Percentiles rank a stretch among this genome's conserved stretches.
These are phyloP conservation scores for Quercus bicolor DNA, from an alignment of 306 rosid species.

Conservation along the genomic window DNA sequence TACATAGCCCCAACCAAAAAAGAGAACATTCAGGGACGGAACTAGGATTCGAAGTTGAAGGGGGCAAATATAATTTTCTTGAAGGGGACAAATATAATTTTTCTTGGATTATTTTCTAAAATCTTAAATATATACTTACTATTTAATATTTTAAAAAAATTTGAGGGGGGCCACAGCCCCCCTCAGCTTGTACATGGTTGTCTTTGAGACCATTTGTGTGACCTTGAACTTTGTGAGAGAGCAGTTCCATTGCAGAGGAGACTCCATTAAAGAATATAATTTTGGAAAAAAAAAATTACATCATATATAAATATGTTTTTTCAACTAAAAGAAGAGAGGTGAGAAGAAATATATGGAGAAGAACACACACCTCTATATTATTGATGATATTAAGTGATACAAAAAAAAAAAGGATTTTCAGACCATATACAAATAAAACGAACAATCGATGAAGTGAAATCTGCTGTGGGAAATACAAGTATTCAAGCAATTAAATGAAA, in stretches of 20 bases:
- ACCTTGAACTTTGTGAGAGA: not conserved
- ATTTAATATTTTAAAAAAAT: too few species aligned
- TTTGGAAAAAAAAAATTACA: not conserved
- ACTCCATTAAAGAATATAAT: too few species aligned
- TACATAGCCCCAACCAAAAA: not conserved
- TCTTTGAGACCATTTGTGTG: not conserved
- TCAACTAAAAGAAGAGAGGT: not conserved
- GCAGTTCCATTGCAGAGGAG: too few species aligned
- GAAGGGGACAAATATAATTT: too few species aligned
- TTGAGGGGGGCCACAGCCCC: too few species aligned
- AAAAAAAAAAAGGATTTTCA: not conserved
- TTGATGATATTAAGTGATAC: slow-evolving; percentile 11
- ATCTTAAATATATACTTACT: too few species aligned
- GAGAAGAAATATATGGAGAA: not conserved
- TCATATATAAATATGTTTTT: not conserved
- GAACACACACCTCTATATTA: not conserved
- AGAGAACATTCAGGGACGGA: not conserved
- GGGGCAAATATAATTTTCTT: too few species aligned
- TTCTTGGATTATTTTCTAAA: too few species aligned
- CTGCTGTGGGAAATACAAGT: not conserved
- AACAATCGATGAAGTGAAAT: slow-evolving; percentile 8
- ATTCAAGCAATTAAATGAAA: not conserved
- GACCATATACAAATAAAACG: slow-evolving; percentile 5
- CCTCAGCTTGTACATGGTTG: too few species aligned
- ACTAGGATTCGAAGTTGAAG: too few species aligned